A percentile compares a stretch with the other conserved stretches of the same genome.
phyloP scores from a whole-genome alignment of 1,284 basidiomycete species.

The Cutaneotrichosporon cavernicola region DNA sequence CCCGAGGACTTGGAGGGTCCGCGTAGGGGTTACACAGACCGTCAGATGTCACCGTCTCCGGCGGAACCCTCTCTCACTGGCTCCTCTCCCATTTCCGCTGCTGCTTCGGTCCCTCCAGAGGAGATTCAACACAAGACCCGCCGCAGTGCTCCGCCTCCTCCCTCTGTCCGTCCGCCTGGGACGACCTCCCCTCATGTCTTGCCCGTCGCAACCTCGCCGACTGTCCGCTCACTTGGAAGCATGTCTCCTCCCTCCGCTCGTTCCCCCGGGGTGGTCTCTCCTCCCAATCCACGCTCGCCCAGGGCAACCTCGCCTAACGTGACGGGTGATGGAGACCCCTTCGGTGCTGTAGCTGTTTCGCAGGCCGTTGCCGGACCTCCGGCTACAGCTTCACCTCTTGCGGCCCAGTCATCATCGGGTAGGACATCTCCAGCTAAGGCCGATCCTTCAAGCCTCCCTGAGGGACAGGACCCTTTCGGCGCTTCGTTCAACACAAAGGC shows the following conservation, averaged over 20 bases:
- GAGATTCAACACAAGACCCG: constrained; percentile 31
- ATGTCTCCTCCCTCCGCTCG: background rate
- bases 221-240: background rate
- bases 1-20: constrained; percentile 53
- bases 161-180: constrained; percentile 16
- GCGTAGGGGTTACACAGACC: constrained; percentile 23
- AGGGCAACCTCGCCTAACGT: background rate
- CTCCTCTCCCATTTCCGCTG: background rate
- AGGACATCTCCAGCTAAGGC: background rate
- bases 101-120: background rate
- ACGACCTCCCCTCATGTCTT: background rate
- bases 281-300: background rate
- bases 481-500: constrained; percentile 15
- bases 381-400: background rate
- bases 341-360: constrained; percentile 5
- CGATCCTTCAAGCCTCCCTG: background rate
- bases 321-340: constrained; percentile 42
- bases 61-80: background rate
- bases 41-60: constrained; percentile 10
- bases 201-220: background rate
- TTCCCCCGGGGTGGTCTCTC: background rate
- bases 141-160: constrained; percentile 48
- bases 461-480: constrained; percentile 21
- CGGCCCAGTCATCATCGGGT: background rate
- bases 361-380: background rate